Conservation (phyloP, 352 stramenopile genomes). For the Ophiocytium majus region DNA sequence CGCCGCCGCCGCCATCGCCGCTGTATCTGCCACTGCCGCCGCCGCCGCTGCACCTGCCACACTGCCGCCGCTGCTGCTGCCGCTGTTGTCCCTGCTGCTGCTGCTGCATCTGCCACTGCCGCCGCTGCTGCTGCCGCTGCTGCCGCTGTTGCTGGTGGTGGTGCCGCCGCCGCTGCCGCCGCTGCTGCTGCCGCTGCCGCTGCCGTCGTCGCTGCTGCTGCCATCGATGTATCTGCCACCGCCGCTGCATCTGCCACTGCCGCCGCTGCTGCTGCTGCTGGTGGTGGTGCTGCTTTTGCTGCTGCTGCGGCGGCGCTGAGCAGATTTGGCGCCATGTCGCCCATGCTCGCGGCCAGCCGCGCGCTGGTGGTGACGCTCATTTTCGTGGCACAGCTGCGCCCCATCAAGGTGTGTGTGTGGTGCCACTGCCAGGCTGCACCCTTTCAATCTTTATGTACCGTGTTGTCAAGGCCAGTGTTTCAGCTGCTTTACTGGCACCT, state of each 20-base stretch:
- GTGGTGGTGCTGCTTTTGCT: neutral
- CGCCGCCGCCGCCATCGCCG: too few relatives aligned
- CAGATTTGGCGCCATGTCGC: slow-evolving; percentile 9
- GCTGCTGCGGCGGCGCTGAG: neutral
- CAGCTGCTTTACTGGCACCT: too few relatives aligned
- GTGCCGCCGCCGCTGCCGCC: neutral
- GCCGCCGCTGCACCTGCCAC: too few relatives aligned
- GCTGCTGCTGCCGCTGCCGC: neutral
- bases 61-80: too few relatives aligned
- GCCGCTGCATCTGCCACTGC: neutral
- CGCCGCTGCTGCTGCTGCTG: neutral
- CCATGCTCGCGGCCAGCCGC: neutral
- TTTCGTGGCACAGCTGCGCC: slow-evolving; percentile 5
- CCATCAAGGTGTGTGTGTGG: neutral
- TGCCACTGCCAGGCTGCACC: neutral
- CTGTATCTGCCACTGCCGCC: too few relatives aligned
- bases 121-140: neutral
- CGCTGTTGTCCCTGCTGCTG: too few relatives aligned
- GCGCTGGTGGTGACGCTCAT: neutral
- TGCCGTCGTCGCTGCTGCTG: neutral
- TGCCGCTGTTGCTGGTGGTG: neutral
- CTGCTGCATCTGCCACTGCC: neutral
- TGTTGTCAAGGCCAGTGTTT: too few relatives aligned
- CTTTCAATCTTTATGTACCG: too few relatives aligned
- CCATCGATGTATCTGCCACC: neutral